Evolutionary conservation across 2,329 filamentous ascomycete genomes (phyloP).

Genomic region (Waltergamsia citrina): DNA sequence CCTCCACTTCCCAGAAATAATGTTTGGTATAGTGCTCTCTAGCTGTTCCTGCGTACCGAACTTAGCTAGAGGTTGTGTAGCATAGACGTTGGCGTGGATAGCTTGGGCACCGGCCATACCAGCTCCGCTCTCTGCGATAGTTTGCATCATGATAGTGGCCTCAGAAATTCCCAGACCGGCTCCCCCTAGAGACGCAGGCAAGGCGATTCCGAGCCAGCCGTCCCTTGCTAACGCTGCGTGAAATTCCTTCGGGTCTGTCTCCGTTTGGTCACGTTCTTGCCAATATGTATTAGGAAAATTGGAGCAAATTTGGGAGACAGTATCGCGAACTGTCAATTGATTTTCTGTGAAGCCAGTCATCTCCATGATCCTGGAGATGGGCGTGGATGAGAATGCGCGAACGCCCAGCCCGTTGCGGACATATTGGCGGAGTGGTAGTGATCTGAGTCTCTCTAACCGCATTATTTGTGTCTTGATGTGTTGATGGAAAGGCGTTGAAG

Average conservation of each 20-base stretch:
- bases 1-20: slow-evolving; percentile 62
- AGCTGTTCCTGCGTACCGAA: slow-evolving; percentile 61
- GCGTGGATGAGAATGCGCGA: no score
- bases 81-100: slow-evolving; percentile 60
- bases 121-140: slow-evolving; percentile 67
- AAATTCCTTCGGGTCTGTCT: slow-evolving; percentile 64
- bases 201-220: slow-evolving; percentile 73
- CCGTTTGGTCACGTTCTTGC: slow-evolving; percentile 61
- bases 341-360: slow-evolving; percentile 61
- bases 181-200: slow-evolving; percentile 67
- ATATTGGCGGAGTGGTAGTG: no score
- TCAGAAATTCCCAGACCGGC: slow-evolving; percentile 70
- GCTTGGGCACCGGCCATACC: slow-evolving; percentile 63
- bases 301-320: slow-evolving; percentile 59
- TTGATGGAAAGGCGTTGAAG: no score
- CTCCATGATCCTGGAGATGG: no score
- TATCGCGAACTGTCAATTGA: slow-evolving; percentile 63
- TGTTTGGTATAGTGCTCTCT: slow-evolving; percentile 53
- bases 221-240: slow-evolving; percentile 64
- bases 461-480: no score
- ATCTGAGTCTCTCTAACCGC: no score
- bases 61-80: slow-evolving; percentile 61
- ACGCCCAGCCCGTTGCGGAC: no score
- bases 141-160: slow-evolving; percentile 81
- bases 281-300: slow-evolving; percentile 69